phyloP scores from a whole-genome alignment of 1,284 basidiomycete species.

The Trichosporon sp. region DNA sequence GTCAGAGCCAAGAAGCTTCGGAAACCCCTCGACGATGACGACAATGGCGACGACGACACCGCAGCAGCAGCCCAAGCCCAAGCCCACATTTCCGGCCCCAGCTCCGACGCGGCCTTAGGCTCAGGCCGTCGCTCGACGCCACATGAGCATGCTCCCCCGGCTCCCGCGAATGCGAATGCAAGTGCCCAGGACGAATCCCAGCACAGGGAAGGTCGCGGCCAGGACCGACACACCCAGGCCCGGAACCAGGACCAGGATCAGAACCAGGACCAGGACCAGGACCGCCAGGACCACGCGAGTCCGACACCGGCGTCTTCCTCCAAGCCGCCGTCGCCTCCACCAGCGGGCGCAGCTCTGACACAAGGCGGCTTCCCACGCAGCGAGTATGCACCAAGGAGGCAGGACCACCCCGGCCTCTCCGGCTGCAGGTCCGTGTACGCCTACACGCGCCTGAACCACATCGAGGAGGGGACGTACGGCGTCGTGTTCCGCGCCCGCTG shows the following conservation, averaged over 20 bases:
- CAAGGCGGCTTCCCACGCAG: constrained; percentile 30
- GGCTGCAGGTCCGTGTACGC: constrained; percentile 86
- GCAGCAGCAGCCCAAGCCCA: neutral
- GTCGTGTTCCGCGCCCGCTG: constrained; percentile 93
- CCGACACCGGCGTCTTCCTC: neutral
- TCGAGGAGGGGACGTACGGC: constrained; percentile 98
- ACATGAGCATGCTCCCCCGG: neutral
- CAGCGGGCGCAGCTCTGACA: neutral
- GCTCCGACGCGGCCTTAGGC: neutral
- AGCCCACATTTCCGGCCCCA: neutral
- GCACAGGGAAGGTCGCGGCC: neutral
- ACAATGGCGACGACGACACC: constrained; percentile 4
- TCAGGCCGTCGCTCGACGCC: neutral
- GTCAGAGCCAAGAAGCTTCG: constrained; percentile 40
- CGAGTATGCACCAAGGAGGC: constrained; percentile 63
- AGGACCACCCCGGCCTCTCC: constrained; percentile 64
- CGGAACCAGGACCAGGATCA: no score
- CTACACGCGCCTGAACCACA: constrained; percentile 92
- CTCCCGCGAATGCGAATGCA: neutral
- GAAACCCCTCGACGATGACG: constrained; percentile 17
- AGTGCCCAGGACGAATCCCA: neutral
- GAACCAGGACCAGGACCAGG: neutral
- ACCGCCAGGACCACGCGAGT: neutral
- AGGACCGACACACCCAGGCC: neutral
- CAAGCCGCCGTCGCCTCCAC: neutral